phyloP scores from a whole-genome alignment of 2,329 filamentous ascomycete species.

The Peltaster fructicola region DNA sequence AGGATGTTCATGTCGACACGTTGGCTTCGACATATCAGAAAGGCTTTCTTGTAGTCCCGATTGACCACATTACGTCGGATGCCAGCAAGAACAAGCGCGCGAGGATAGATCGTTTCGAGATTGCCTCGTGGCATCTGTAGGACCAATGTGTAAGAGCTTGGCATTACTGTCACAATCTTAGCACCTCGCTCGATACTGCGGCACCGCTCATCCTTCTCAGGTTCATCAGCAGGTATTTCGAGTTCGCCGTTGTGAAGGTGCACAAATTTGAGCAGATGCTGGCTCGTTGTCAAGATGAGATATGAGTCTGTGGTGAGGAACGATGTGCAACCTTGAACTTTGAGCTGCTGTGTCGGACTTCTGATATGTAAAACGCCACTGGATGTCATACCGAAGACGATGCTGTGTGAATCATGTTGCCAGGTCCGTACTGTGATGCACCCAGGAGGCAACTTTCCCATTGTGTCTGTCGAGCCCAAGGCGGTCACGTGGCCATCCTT shows the following conservation, averaged over 20 bases:
- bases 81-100: constrained; percentile 79
- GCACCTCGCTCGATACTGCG: constrained; percentile 82
- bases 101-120: constrained; percentile 81
- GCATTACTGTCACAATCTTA: constrained; percentile 72
- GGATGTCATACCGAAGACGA: constrained; percentile 49
- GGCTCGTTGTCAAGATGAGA: constrained; percentile 80
- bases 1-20: constrained; percentile 96
- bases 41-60: constrained; percentile 69
- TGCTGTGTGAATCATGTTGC: constrained; percentile 19
- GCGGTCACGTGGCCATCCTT: no score
- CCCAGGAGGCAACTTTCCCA: constrained; percentile 9
- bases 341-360: constrained; percentile 40
- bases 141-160: constrained; percentile 67
- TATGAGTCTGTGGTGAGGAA: constrained; percentile 68
- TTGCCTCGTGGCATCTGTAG: constrained; percentile 95
- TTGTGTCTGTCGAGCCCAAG: no score
- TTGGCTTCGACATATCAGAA: constrained; percentile 75
- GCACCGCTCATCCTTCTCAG: constrained; percentile 81
- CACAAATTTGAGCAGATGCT: constrained; percentile 85
- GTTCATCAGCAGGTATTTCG: constrained; percentile 70
- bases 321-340: constrained; percentile 81
- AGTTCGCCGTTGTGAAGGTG: constrained; percentile 56
- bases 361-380: constrained; percentile 45
- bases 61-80: constrained; percentile 66
- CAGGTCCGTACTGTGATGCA: constrained; percentile 16